Base-by-base conservation (phyloP, 306 rosid genomes). In the Nissolia schottii region DNA sequence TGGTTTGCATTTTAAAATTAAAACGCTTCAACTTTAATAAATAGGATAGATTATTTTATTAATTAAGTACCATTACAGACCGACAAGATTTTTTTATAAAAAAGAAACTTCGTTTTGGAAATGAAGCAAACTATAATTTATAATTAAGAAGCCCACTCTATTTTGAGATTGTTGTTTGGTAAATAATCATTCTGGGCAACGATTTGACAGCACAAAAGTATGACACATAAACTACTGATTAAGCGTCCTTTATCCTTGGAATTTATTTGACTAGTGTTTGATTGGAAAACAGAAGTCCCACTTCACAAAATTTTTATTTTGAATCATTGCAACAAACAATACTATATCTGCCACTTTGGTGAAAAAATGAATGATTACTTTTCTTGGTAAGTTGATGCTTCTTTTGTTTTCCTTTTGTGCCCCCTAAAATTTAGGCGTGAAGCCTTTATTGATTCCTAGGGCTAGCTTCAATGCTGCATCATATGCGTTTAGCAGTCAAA, bases 131-230 rank as follows among this genome's bases (percentile, higher is more conserved):
- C 3, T 12, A 43, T 22, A 15, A 45, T 45, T n/a, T 45, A 45
- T 6, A 15, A n/a, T 45, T 45, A 16, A 56, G 57, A 32, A 76
- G 37, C 6, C 65, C 15, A 55, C 18, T 35, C 6, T 69, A 22
- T 37, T 3, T 10, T 38, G 29, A 55, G 29, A 27, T 38, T 46
- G 16, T 73, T 48, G 41, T 61, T 64, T 29, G 64, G 19, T 50
- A 59, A 76, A 58, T 10, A 35, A 84, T 59, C 29, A 62, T 58
- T 22, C 45, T 68, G 11, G 27, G 41, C 41, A 64, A 69, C 32
- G 87, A 85, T 84, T 85, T 87, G 92, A 87, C 88, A 65, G 37
- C 93, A 85, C 88, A 77, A 49, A 69, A 57, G 9, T 5, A 35
- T 28, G 32, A 16, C 46, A 64, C 34, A 54, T 41, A 78, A 70